These are phyloP conservation scores for Urtica urens DNA, from an alignment of 306 rosid species.

Conservation along the genomic window DNA sequence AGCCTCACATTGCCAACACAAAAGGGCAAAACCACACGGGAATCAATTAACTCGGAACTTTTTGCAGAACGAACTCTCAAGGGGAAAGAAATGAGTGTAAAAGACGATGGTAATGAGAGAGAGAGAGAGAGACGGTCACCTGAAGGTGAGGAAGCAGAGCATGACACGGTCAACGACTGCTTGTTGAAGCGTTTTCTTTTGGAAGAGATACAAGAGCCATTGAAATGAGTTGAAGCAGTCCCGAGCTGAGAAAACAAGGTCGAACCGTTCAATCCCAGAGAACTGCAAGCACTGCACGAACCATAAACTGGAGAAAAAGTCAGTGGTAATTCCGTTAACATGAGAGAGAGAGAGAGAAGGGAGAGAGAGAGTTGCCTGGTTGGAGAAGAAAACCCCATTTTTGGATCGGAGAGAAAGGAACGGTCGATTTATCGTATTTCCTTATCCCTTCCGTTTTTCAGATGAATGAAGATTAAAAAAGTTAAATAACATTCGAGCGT, in stretches of 20 bases:
- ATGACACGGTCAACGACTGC: constrained; percentile 33
- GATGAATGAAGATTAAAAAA: too few relatives aligned
- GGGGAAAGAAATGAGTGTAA: background rate
- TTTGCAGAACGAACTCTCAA: background rate
- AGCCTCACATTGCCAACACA: background rate
- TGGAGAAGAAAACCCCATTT: constrained; percentile 53
- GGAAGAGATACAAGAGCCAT: constrained; percentile 18
- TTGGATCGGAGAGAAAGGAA: constrained; percentile 7
- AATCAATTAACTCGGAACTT: background rate
- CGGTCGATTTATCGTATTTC: too few relatives aligned
- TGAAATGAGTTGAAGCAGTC: constrained; percentile 10
- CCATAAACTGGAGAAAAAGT: constrained; percentile 8
- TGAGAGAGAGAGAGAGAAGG: background rate
- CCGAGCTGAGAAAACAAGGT: constrained; percentile 34
- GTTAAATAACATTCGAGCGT: too few relatives aligned
- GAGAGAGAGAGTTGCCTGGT: constrained; percentile 29
- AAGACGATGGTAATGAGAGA: background rate
- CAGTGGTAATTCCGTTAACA: background rate
- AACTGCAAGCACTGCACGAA: constrained; percentile 30
- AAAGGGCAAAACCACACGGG: too few relatives aligned
- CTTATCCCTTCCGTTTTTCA: too few relatives aligned
- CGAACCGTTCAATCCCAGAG: constrained; percentile 55
- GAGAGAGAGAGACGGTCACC: constrained; percentile 26
- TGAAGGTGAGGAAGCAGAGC: constrained; percentile 33
- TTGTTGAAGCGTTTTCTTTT: constrained; percentile 14